These are phyloP conservation scores for Corrigiola litoralis DNA, from an alignment of 179 eudicot genomes.

Conservation along the genomic window DNA sequence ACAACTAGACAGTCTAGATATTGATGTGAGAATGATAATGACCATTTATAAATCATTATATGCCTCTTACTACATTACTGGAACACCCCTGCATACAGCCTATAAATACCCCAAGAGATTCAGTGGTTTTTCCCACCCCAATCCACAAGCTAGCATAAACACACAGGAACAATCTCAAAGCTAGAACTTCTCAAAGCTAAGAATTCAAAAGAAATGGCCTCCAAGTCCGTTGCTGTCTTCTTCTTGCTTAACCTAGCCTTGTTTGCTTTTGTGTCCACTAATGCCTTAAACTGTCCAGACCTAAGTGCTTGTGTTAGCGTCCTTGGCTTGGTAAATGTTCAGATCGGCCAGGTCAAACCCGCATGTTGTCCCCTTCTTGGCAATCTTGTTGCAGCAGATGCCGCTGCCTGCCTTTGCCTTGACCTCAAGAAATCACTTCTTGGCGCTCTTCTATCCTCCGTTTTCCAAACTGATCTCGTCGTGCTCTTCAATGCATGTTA, in stretches of 20 bases:
- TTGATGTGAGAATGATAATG: too few species aligned
- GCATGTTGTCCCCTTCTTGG: not conserved
- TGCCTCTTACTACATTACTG: not conserved
- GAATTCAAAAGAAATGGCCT: constrained; percentile 1
- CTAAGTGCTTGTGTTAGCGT: constrained; percentile 4
- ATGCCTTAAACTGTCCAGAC: not conserved
- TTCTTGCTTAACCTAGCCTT: constrained; percentile 1
- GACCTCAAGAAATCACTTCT: not conserved
- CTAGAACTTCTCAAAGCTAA: not conserved
- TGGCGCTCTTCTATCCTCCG: too few species aligned
- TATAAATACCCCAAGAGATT: not conserved
- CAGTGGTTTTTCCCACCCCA: not conserved
- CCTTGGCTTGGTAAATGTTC: not conserved
- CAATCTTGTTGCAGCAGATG: not conserved
- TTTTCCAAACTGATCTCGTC: too few species aligned
- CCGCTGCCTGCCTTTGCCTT: not conserved
- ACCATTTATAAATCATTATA: too few species aligned
- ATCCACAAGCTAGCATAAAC: not conserved
- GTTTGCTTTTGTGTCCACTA: not conserved
- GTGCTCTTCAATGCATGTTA: too few species aligned
- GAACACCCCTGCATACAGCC: not conserved
- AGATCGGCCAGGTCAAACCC: not conserved
- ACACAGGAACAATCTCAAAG: not conserved
- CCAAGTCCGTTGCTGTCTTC: constrained; percentile 1
- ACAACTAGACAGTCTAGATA: too few species aligned